phyloP scores from a whole-genome alignment of 768 basidiomycete genomes.

The Suillus sp. region DNA sequence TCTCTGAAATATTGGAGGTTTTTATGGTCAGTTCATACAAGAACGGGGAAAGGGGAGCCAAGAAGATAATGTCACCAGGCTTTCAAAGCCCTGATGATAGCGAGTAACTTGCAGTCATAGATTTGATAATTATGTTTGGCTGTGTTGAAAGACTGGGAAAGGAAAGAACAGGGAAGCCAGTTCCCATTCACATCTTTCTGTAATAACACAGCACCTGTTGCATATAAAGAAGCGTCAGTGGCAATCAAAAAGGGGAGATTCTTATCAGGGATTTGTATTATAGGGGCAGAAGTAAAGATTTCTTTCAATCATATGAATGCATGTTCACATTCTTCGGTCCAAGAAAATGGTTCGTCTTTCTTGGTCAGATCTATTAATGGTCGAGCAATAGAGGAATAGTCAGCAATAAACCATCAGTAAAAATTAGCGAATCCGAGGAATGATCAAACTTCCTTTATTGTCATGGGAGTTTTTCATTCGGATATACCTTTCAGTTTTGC shows the following conservation, averaged over 20 bases:
- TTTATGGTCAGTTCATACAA: slow-evolving; percentile 37
- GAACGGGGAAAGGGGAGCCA: slow-evolving; percentile 31
- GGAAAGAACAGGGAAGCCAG: neutral
- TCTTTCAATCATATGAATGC: slow-evolving; percentile 38
- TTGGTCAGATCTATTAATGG: slow-evolving; percentile 29
- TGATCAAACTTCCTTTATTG: no score
- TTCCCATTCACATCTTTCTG: neutral
- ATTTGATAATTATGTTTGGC: slow-evolving; percentile 51
- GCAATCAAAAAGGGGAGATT: slow-evolving; percentile 9
- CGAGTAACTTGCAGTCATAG: slow-evolving; percentile 33
- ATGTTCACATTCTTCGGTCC: slow-evolving; percentile 22
- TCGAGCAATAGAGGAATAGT: slow-evolving; percentile 19
- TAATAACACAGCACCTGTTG: neutral
- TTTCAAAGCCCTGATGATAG: neutral
- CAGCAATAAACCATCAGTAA: no score
- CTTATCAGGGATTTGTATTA: slow-evolving; percentile 11
- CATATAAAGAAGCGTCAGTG: slow-evolving; percentile 7
- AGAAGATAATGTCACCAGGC: slow-evolving; percentile 35
- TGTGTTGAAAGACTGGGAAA: neutral
- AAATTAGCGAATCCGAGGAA: no score
- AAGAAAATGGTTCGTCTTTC: slow-evolving; percentile 29
- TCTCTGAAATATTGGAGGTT: slow-evolving; percentile 11
- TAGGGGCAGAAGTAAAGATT: slow-evolving; percentile 13
- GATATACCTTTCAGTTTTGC: no score
- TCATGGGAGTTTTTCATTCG: no score